phyloP scores from a whole-genome alignment of 768 basidiomycete species.

The Sarcomyxa edulis region DNA sequence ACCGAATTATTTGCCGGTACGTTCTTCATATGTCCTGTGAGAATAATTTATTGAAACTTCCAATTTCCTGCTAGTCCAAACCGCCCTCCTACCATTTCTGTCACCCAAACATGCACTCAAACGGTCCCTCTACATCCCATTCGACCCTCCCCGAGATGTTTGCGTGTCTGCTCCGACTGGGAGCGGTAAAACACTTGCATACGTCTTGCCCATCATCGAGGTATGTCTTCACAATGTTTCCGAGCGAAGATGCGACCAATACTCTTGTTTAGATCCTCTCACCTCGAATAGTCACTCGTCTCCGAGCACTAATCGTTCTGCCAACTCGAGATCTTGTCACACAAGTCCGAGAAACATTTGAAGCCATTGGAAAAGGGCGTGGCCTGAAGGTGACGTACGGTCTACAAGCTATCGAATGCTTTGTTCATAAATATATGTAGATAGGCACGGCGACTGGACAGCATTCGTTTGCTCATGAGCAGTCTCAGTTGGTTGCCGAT shows the following conservation, averaged over 20 bases:
- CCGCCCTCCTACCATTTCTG: constrained; percentile 78
- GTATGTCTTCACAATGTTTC: constrained; percentile 27
- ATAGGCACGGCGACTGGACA: constrained; percentile 87
- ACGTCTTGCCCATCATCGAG: constrained; percentile 90
- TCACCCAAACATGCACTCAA: constrained; percentile 39
- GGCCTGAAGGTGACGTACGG: constrained; percentile 67
- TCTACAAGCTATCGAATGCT: constrained; percentile 1
- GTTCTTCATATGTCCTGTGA: constrained; percentile 13
- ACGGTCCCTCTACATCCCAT: constrained; percentile 58
- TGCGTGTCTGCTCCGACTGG: constrained; percentile 97
- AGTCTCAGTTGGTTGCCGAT: constrained; percentile 70
- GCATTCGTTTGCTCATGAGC: constrained; percentile 91
- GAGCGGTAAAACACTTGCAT: constrained; percentile 97
- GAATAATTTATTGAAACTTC: not conserved
- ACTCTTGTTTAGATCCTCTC: constrained; percentile 53
- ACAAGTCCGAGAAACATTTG: constrained; percentile 92
- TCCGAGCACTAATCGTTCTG: constrained; percentile 85
- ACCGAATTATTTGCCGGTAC: constrained; percentile 83
- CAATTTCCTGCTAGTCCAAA: constrained; percentile 65
- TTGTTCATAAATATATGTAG: constrained; percentile 22
- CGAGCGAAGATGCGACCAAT: not conserved
- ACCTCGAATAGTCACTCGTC: constrained; percentile 67
- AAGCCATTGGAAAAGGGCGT: constrained; percentile 77
- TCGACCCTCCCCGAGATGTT: constrained; percentile 66
- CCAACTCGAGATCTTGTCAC: constrained; percentile 91